Evolutionary conservation across 2,329 filamentous ascomycete species (phyloP).

Genomic region (Graphilbum sp.): DNA sequence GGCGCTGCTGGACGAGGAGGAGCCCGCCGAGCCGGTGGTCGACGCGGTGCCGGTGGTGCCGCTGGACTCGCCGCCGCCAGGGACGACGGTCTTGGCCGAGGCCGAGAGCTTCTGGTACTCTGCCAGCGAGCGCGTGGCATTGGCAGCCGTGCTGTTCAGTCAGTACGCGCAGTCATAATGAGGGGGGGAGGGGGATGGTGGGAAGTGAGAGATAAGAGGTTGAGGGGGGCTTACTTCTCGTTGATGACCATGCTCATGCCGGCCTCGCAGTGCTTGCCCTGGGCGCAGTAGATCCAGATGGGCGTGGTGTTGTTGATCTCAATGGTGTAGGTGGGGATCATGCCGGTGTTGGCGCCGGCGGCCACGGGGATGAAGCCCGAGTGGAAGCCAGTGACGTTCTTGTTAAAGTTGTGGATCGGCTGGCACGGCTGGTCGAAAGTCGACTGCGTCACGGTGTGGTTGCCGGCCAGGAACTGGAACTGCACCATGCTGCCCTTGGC

Average conservation of each 20-base stretch:
- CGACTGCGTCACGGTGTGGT: slow-evolving; percentile 70
- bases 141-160: slow-evolving; percentile 30
- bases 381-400: slow-evolving; percentile 42
- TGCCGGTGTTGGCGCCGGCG: slow-evolving; percentile 28
- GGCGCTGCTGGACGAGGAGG: slow-evolving; percentile 9
- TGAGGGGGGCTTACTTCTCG: slow-evolving; percentile 36
- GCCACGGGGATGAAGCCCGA: slow-evolving; percentile 51
- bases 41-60: slow-evolving; percentile 8
- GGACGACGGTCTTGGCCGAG: slow-evolving; percentile 21
- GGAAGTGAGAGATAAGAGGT: background rate
- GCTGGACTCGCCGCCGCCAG: slow-evolving; percentile 11
- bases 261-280: slow-evolving; percentile 55
- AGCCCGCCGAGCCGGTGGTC: slow-evolving; percentile 8
- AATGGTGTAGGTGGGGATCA: slow-evolving; percentile 54
- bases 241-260: slow-evolving; percentile 70
- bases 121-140: slow-evolving; percentile 32
- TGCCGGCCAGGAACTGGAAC: slow-evolving; percentile 50
- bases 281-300: slow-evolving; percentile 66
- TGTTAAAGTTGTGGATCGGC: slow-evolving; percentile 25
- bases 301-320: slow-evolving; percentile 52
- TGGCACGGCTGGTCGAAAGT: slow-evolving; percentile 31
- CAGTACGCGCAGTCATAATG: no score
- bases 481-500: slow-evolving; percentile 46
- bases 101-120: slow-evolving; percentile 28
- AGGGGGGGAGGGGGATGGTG: no score